Base-by-base conservation (phyloP, 495 filamentous ascomycete genomes). In the Neurospora sp. region DNA sequence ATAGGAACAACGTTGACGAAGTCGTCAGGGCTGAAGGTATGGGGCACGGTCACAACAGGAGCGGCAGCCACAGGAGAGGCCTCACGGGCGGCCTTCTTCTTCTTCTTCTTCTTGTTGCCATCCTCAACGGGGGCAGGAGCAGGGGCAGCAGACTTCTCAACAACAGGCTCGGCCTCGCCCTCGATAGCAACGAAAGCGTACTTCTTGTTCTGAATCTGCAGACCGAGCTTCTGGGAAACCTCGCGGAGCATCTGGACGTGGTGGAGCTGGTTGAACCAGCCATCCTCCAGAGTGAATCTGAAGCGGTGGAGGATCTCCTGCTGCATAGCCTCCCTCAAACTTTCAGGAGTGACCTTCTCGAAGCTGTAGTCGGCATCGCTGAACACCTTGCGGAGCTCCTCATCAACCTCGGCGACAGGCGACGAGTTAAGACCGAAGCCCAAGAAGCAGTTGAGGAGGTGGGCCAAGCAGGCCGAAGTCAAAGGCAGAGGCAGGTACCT, bases 361-460 rank as follows among this genome's bases (percentile, higher is more conserved):
- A 96, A 99, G 4, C 85, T 84, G 72, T 96, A 90, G 76, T 97
- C 94, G n/a, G 87, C 90, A 75, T 96, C 92, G 31, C 88, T 87
- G 81, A 95, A 98, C 45, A 97, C 83, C 42, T 86, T 82, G 78
- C 88, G 89, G 74, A 98, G 76, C 5, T 87, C 85, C 70, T 92
- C 87, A 75, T 98, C 94, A 65, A 92, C 88, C 68, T 94, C 90
- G 45, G 93, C 88, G 72, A 84, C 84, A 20, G 96, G 96, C 61
- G 89, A 88, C 37, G 87, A 75, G 84, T 97, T 97, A 71, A 96
- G 82, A 70, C 87, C 89, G 59, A 85, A 84, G 44, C 96, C 96
- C 40, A 99, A 85, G 18, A 99, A 85, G 82, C 96, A 98, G 86
- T 99, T 99, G 79, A 98, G 86, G 72, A 99, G 85, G 81, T 99